Evolutionary conservation across 768 basidiomycete genomes (phyloP).

Genomic region (Rhizopogon sp.): DNA sequence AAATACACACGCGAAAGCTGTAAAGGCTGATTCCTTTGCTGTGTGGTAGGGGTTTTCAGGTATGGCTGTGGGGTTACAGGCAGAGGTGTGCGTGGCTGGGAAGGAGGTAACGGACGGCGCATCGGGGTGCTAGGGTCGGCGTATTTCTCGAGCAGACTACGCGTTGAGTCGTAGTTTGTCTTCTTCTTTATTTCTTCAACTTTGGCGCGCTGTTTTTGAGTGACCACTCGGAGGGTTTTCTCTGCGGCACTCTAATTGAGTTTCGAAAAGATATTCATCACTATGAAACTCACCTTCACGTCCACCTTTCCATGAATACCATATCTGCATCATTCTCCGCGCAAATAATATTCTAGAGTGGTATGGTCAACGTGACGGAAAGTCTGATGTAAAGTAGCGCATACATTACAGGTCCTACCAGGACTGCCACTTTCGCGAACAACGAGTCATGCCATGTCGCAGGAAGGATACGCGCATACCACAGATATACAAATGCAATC

Average conservation of each 20-base stretch:
- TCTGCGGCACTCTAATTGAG: constrained; percentile 41
- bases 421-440: constrained; percentile 42
- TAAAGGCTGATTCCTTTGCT: constrained; percentile 20
- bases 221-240: constrained; percentile 65
- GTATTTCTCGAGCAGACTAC: constrained; percentile 85
- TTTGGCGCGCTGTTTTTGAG: constrained; percentile 76
- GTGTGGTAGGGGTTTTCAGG: constrained; percentile 18
- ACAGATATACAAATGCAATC: constrained; percentile 66
- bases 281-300: constrained; percentile 55
- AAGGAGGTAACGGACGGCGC: constrained; percentile 33
- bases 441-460: constrained; percentile 18
- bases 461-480: constrained; percentile 64
- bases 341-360: constrained; percentile 62
- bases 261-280: not conserved
- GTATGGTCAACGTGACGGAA: not conserved
- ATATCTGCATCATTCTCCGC: constrained; percentile 75
- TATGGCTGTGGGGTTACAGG: constrained; percentile 15
- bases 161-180: constrained; percentile 92
- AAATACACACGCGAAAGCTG: constrained; percentile 36
- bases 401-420: constrained; percentile 76
- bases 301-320: constrained; percentile 77
- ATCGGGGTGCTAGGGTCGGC: constrained; percentile 55
- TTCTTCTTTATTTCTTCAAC: constrained; percentile 97
- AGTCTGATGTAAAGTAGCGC: constrained; percentile 24
- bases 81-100: constrained; percentile 27